Evolutionary conservation across 306 rosid species (phyloP).

Genomic region (Canavalia gladiata): DNA sequence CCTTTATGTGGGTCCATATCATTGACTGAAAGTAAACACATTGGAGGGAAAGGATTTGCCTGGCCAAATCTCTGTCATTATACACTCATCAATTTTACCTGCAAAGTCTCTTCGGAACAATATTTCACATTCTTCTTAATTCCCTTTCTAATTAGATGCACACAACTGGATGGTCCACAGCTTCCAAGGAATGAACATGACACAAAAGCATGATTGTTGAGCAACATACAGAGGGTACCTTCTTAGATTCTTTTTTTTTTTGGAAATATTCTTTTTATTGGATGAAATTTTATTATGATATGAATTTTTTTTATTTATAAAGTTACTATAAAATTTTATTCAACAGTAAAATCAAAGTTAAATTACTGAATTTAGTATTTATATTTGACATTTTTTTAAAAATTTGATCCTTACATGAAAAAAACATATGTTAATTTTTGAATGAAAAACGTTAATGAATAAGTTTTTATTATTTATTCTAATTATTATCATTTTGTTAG

Average conservation of each 20-base stretch:
- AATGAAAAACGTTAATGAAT: no score
- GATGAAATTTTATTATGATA: neutral
- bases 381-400: no score
- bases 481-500: neutral
- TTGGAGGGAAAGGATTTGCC: conserved; percentile 23
- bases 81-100: conserved; percentile 49
- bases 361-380: neutral
- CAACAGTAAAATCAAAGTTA: neutral
- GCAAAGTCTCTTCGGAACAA: conserved; percentile 59
- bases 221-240: neutral
- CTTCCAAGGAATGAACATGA: conserved; percentile 53
- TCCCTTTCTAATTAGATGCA: conserved; percentile 56
- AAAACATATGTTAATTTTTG: no score
- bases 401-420: neutral
- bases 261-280: neutral
- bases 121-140: conserved; percentile 78
- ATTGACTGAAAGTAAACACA: conserved; percentile 24
- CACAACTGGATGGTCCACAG: conserved; percentile 72
- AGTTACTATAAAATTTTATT: neutral
- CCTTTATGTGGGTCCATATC: conserved; percentile 12
- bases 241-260: neutral
- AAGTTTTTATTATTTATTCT: no score
- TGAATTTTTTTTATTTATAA: neutral
- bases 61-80: conserved; percentile 53
- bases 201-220: conserved; percentile 51